Evolutionary conservation across 768 basidiomycete species (phyloP), one percentile per base, ranked within the genome.

Genomic region (Phlegmacium glaucopus): DNA sequence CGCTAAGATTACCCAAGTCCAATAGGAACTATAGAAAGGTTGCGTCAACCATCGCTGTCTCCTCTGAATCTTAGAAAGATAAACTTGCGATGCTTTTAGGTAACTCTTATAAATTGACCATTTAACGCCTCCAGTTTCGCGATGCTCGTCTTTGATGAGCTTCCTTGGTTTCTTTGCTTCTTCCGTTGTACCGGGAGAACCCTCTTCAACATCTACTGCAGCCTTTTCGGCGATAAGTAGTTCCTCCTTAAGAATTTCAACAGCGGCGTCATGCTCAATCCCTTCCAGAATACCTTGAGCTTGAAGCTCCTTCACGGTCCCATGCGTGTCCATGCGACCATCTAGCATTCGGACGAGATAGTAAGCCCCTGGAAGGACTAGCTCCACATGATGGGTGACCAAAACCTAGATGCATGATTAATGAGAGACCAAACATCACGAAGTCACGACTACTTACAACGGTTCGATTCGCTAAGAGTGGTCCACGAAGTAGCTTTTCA

Each of bases 361-460:
- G 55, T 83, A 59, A 0, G 86, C 79, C 0, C 80, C 83, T 0
- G 89, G 84, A 6, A 90, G 76, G 13, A 92, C 83, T 1, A 94
- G 77, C 42, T 91, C 87, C 22, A 92, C 83, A 57, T 92, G 90
- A 51, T 93, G 90, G 0, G 89, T 90, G 29, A 93, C 89, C 4
- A 86, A 71, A 34, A 85, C 68, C 83, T 83, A 49, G 13, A 22
- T 1, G 25, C 26, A 37, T 1, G 13, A 22, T 15, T n/a, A 32
- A 42, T 6, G 17, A 12, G 16, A 25, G 25, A n/a, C 26, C 10
- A 4, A 10, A 11, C 34, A 35, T 4, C 8, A 7, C 12, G 15
- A 26, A 28, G 17, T n/a, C 32, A 22, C 3, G 22, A 36, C 34
- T 25, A 57, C 62, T n/a, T 55, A 64, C 66, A 25, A 68, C 64